Percentiles rank a stretch among this genome's conserved stretches.
These are phyloP conservation scores for Centella asiatica DNA, from an alignment of 129 eudicot species.

Conservation along the genomic window DNA sequence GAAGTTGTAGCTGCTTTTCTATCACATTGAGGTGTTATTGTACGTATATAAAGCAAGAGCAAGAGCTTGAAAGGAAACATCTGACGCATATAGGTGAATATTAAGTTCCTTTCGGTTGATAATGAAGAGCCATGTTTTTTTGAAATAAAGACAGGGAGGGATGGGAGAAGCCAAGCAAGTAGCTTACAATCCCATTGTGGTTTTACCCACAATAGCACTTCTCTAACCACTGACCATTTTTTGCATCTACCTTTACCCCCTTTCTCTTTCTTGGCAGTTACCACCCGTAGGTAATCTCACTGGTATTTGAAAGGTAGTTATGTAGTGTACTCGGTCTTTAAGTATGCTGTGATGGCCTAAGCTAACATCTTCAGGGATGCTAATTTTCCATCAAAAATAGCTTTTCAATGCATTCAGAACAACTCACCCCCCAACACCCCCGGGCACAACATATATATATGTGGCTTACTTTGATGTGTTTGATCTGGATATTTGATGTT, in stretches of 20 bases:
- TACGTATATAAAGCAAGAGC: background rate
- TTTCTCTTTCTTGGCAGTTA: background rate
- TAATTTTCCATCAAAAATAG: background rate
- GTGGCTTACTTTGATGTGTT: background rate
- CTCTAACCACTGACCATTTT: background rate
- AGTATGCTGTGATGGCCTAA: background rate
- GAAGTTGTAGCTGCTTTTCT: background rate
- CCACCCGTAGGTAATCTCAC: too few species aligned
- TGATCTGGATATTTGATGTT: background rate
- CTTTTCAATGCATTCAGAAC: background rate
- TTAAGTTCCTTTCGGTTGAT: background rate
- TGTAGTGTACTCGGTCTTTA: background rate
- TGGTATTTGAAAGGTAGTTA: background rate
- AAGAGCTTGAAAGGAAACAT: background rate
- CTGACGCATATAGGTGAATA: background rate
- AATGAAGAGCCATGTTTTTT: background rate
- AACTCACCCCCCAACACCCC: too few species aligned
- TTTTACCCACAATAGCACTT: background rate
- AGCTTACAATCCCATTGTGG: background rate
- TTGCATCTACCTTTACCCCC: too few species aligned
- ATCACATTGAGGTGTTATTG: background rate
- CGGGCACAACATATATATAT: too few species aligned
- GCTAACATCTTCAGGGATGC: background rate
- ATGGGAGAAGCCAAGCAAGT: background rate
- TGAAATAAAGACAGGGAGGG: background rate